Base-by-base conservation (phyloP, 768 basidiomycete species). In the Lentinula aciculospora region DNA sequence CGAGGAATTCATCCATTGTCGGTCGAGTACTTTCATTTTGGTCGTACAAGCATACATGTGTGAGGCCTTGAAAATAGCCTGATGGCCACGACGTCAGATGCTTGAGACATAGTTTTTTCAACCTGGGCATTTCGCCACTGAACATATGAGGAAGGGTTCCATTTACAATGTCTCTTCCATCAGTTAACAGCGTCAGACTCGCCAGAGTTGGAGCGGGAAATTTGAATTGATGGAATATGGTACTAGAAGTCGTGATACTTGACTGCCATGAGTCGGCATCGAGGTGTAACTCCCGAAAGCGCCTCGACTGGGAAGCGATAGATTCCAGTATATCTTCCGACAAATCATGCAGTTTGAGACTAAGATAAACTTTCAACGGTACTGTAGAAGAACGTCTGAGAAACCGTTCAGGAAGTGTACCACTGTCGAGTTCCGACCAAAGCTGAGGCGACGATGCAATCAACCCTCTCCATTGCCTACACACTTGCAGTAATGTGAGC, bases 1-100 rank as follows among this genome's bases (percentile, higher is more conserved):
- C 60, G 23, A 66, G 62, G 23, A 66, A 66, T 40, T 60, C 57
- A 12, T 58, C 42, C 8, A 61, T 64, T 32, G 65, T 46, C 21
- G 63, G 60, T 36, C 58, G 60, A 25, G 42, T 58, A 17, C 23
- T 39, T 13, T 48, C 46, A 9, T 46, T 40, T 34, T 58, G 56
- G 39, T 61, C 48, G 32, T 61, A 51, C n/a, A 61, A 51, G 42
- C 60, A 61, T 28, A 61, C 32, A 28, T 47, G 48, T 15, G 60
- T 61, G 9, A 61, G 50, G 19, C 32, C 32, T 13, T 44, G 45
- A 21, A 61, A 61, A 27, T 61, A 51, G n/a, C 37, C 47, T 29
- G 10, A 37, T 9, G 60, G 60, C 60, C 60, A 61, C 29, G 45
- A 45, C 37, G 60, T 58, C 19, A 61, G 56, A 39, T 53, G 55